Evolutionary conservation across 176 grass and related monocot genomes (phyloP).

Genomic region (Triticum monococcum): DNA sequence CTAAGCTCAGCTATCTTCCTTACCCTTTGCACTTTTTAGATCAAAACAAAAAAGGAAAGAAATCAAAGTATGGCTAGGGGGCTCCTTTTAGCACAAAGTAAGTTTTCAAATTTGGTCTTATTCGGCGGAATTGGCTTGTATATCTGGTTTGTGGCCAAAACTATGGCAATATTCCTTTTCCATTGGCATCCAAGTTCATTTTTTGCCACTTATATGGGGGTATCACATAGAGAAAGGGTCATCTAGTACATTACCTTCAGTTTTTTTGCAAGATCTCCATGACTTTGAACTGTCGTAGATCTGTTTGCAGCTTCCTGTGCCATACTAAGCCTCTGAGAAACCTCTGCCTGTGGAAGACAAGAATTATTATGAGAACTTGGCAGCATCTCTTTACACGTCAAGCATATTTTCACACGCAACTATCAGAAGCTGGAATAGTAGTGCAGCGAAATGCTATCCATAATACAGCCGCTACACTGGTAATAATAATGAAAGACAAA

Average conservation of each 20-base stretch:
- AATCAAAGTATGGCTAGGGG: background rate
- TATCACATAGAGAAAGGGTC: background rate
- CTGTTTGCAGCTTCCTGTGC: conserved; percentile 71
- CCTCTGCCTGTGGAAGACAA: conserved; percentile 71
- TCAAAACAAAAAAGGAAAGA: background rate
- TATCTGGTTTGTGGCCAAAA: too few relatives aligned
- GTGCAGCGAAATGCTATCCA: conserved; percentile 1
- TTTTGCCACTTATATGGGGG: background rate
- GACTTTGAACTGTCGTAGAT: conserved; percentile 55
- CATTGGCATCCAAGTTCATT: too few relatives aligned
- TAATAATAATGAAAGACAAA: background rate
- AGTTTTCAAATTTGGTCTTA: background rate
- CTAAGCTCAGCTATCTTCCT: too few relatives aligned
- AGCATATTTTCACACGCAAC: background rate
- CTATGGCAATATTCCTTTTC: too few relatives aligned
- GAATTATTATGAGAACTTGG: conserved; percentile 26
- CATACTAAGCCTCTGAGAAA: conserved; percentile 82
- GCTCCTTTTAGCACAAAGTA: background rate
- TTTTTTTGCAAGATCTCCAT: conserved; percentile 94
- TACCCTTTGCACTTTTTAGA: too few relatives aligned
- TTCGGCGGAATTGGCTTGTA: background rate
- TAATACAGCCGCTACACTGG: background rate
- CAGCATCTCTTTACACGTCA: background rate
- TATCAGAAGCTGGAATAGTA: background rate
- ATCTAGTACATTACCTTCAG: conserved; percentile 62